phyloP scores from a whole-genome alignment of 2,329 filamentous ascomycete species.

The Coniochaeta sp. region DNA sequence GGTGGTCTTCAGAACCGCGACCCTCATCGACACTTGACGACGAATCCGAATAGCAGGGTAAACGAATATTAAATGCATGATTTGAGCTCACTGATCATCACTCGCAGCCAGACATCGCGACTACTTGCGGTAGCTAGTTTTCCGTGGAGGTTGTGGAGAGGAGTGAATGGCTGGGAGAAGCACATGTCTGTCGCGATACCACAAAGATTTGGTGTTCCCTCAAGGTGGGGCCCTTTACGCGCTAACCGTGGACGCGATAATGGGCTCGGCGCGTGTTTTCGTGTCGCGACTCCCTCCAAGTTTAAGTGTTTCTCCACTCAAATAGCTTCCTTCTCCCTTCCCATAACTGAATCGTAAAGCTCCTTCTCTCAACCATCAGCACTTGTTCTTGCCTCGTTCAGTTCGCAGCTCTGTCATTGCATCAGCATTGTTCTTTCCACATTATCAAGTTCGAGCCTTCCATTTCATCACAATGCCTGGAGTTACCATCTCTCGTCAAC shows the following conservation, averaged over 20 bases:
- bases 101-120: too few species aligned
- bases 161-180: too few species aligned
- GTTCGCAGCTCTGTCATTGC: neutral
- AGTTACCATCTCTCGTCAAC: constrained; percentile 14
- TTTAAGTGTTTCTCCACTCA: neutral
- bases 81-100: too few species aligned
- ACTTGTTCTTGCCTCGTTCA: neutral
- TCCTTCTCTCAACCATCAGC: neutral
- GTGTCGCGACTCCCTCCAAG: neutral
- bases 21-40: too few species aligned
- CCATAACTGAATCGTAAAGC: neutral
- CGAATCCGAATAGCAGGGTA: too few species aligned
- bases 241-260: neutral
- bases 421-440: neutral
- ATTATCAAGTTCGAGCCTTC: neutral
- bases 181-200: too few species aligned
- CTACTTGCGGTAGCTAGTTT: too few species aligned
- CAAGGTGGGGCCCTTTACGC: neutral
- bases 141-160: too few species aligned
- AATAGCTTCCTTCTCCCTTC: neutral
- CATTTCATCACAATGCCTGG: constrained; percentile 14
- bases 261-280: neutral
- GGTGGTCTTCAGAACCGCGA: too few species aligned
- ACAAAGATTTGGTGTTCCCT: too few species aligned
- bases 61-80: too few species aligned